Conservation (phyloP, 208 protist genomes). For the Acanthamoeba healyi region DNA sequence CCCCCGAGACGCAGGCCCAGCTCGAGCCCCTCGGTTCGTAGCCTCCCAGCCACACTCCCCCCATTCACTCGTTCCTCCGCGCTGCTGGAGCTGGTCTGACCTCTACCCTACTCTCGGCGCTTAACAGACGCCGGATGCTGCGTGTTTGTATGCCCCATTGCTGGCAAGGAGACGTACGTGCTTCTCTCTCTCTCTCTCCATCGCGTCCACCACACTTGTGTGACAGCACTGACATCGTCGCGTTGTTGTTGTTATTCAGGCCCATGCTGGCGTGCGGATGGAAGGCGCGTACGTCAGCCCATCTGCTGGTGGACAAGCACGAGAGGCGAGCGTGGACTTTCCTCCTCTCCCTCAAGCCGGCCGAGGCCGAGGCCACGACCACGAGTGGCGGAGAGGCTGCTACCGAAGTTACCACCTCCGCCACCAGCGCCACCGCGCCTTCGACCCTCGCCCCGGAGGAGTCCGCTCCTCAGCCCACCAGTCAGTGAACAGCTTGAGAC, state of each 20-base stretch:
- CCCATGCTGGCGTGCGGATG: constrained; percentile 33
- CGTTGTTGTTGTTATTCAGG: background rate
- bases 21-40: background rate
- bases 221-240: background rate
- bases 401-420: background rate
- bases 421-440: too few relatives aligned
- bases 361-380: background rate
- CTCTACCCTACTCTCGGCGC: background rate
- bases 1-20: background rate
- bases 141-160: background rate
- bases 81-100: background rate
- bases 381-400: background rate
- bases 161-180: background rate
- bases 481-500: too few relatives aligned
- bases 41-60: too few relatives aligned
- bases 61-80: background rate
- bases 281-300: background rate
- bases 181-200: background rate
- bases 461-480: too few relatives aligned
- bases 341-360: background rate
- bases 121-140: background rate
- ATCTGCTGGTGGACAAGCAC: constrained; percentile 26
- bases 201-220: background rate
- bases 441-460: too few relatives aligned
- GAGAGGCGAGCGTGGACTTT: background rate